These are phyloP conservation scores for Sparassis latifolia DNA, from an alignment of 1,284 basidiomycete species.

Conservation along the genomic window DNA sequence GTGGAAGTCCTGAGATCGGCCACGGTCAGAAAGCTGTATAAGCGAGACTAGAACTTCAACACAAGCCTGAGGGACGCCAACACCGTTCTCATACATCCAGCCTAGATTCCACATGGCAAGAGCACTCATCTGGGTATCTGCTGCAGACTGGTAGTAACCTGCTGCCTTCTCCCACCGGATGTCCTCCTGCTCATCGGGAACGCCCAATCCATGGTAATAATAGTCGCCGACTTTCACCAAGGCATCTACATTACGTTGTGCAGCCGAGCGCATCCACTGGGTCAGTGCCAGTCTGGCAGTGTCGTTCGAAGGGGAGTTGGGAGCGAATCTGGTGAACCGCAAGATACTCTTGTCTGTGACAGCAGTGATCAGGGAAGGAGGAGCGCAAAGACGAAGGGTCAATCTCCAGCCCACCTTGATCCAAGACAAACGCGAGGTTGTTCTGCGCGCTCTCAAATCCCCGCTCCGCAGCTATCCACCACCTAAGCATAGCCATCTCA, in stretches of 20 bases:
- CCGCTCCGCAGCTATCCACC: slow-evolving; percentile 92
- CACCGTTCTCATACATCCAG: slow-evolving; percentile 98
- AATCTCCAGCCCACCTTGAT: slow-evolving; percentile 58
- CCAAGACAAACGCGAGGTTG: slow-evolving; percentile 89
- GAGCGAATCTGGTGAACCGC: slow-evolving; percentile 62
- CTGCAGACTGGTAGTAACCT: slow-evolving; percentile 89
- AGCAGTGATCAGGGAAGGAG: not conserved
- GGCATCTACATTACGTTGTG: slow-evolving; percentile 91
- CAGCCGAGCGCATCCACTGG: slow-evolving; percentile 92
- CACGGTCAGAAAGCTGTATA: not conserved
- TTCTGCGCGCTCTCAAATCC: slow-evolving; percentile 94
- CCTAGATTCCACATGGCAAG: slow-evolving; percentile 98
- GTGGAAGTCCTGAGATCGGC: slow-evolving; percentile 76
- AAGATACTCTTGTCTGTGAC: slow-evolving; percentile 66
- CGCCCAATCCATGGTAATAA: slow-evolving; percentile 85
- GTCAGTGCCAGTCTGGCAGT: slow-evolving; percentile 80
- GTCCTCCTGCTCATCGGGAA: slow-evolving; percentile 53
- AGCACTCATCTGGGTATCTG: slow-evolving; percentile 85
- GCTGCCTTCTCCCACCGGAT: slow-evolving; percentile 82
- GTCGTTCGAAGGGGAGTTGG: slow-evolving; percentile 64
- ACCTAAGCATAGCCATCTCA: slow-evolving; percentile 79
- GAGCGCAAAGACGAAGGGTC: not conserved
- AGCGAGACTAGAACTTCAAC: not conserved
- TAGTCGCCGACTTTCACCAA: slow-evolving; percentile 96
- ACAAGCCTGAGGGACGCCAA: slow-evolving; percentile 79